Conservation (phyloP, 1,139 yeast species). For the Candida pseudoviswanathii region DNA sequence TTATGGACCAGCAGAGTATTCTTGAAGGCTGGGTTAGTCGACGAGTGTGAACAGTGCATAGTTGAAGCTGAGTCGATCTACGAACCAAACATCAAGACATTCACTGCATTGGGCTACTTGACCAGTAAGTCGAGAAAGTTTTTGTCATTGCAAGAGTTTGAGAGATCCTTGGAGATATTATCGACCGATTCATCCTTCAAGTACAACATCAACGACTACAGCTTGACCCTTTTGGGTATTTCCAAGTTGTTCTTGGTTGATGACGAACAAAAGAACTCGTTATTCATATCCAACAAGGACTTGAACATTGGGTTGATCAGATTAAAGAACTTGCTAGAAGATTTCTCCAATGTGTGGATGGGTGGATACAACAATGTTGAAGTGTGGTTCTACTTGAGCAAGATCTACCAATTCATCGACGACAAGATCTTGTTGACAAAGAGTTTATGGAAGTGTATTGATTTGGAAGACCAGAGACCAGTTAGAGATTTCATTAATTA, state of each 20-base stretch:
- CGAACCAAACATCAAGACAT: conserved; percentile 56
- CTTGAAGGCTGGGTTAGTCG: conserved; percentile 52
- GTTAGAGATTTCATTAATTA: conserved; percentile 44
- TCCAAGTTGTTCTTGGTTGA: conserved; percentile 56
- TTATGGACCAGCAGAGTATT: conserved; percentile 72
- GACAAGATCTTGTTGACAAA: conserved; percentile 54
- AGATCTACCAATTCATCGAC: conserved; percentile 62
- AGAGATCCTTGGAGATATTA: conserved; percentile 57
- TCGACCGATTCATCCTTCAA: conserved; percentile 22
- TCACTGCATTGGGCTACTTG: conserved; percentile 56
- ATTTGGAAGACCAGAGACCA: conserved; percentile 67
- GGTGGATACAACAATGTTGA: conserved; percentile 64
- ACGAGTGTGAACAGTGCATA: conserved; percentile 73
- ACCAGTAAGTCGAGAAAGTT: conserved; percentile 40
- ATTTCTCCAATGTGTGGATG: conserved; percentile 46
- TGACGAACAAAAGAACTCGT: conserved; percentile 34
- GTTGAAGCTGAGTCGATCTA: conserved; percentile 64
- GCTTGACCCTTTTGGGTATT: conserved; percentile 68
- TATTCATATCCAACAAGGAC: conserved; percentile 52
- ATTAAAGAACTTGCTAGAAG: conserved; percentile 62
- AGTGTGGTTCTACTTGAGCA: conserved; percentile 72
- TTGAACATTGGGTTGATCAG: conserved; percentile 66
- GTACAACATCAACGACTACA: conserved; percentile 34
- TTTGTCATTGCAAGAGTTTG: conserved; percentile 67
- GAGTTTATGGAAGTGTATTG: conserved; percentile 68